These are phyloP conservation scores for Dendrostoma leiphaemia DNA, from an alignment of 2,329 filamentous ascomycete species.

Conservation along the genomic window DNA sequence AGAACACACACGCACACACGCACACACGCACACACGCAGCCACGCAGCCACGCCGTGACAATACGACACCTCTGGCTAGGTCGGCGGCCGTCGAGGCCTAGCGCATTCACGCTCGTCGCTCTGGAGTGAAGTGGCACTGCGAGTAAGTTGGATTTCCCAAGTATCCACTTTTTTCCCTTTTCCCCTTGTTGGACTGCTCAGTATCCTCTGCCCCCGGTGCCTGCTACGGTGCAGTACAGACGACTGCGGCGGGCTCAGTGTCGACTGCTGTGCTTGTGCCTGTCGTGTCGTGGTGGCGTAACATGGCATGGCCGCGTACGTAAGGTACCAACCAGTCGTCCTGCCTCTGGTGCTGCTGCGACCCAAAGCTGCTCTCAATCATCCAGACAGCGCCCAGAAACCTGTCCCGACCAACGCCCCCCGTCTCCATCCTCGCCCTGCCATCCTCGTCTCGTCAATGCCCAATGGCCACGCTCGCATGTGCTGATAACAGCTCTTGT, in stretches of 20 bases:
- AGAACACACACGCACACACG: no score
- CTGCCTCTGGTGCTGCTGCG: slow-evolving; percentile 10
- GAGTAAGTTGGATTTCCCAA: slow-evolving; percentile 17
- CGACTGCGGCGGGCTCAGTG: no score
- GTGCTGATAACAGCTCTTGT: slow-evolving; percentile 20
- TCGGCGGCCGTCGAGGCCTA: slow-evolving; percentile 23
- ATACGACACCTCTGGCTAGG: slow-evolving; percentile 17
- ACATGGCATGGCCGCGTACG: slow-evolving; percentile 13
- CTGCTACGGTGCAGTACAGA: no score
- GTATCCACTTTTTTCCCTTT: slow-evolving; percentile 20
- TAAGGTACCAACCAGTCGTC: slow-evolving; percentile 16
- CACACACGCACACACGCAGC: no score
- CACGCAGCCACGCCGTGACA: no score
- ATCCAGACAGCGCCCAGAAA: neutral
- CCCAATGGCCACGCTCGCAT: slow-evolving; percentile 17
- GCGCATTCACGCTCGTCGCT: neutral
- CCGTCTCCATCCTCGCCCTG: neutral
- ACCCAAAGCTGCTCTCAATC: slow-evolving; percentile 11
- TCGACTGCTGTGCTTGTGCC: slow-evolving; percentile 1
- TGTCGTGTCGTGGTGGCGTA: slow-evolving; percentile 12
- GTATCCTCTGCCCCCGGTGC: neutral
- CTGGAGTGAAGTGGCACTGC: slow-evolving; percentile 5
- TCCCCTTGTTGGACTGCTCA: slow-evolving; percentile 11
- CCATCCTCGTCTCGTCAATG: slow-evolving; percentile 1
- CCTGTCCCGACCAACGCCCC: neutral